Base-by-base conservation (phyloP, 2,329 filamentous ascomycete genomes). In the Aureobasidium sp. region DNA sequence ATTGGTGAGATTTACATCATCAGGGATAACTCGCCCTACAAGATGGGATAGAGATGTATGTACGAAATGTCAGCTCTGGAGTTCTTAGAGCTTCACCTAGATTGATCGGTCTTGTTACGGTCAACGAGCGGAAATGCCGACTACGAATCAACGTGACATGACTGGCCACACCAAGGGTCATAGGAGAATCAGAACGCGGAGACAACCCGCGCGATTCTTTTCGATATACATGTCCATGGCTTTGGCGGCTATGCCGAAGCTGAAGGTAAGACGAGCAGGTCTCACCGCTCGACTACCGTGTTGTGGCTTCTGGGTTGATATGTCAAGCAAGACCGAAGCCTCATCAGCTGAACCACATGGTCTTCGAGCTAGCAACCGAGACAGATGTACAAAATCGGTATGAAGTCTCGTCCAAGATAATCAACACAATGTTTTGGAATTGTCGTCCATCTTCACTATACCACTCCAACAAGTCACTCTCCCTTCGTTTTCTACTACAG, bases 1-100 rank as follows among this genome's bases (percentile, higher is more conserved):
- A 75, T 87, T 8, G 85, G 82, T 0, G 80, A 89, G 72, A 77
- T 89, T 0, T 89, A 87, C 65, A 79, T 89, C 52, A 75, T 79
- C 31, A 76, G 82, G 63, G 71, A 71, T 24, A 72, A 70, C 4
- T 61, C 64, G 15, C 74, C 78, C 6, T 79, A 79, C 64, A 61
- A 68, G 14, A 44, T 56, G 27, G 57, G 60, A 39, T 57, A 45
- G n/a, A 15, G 2, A 56, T 44, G 15, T 33, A 7, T 22, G 9
- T 56, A 22, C 24, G 22, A 33, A 14, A 31, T 52, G 33, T 39
- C 33, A 37, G 5, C 48, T 52, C 33, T 24, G 48, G 48, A 35
- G 31, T 39, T 52, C 12, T 11, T 11, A 12, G 14, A n/a, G 27
- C 45, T 49, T 11, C 17, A 8, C 8, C 12, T 15, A 49, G 27